A percentile compares a stretch with the other conserved stretches of the same genome.
These are phyloP conservation scores for Serendipita vermifera DNA, from an alignment of 768 basidiomycete species.

Conservation along the genomic window DNA sequence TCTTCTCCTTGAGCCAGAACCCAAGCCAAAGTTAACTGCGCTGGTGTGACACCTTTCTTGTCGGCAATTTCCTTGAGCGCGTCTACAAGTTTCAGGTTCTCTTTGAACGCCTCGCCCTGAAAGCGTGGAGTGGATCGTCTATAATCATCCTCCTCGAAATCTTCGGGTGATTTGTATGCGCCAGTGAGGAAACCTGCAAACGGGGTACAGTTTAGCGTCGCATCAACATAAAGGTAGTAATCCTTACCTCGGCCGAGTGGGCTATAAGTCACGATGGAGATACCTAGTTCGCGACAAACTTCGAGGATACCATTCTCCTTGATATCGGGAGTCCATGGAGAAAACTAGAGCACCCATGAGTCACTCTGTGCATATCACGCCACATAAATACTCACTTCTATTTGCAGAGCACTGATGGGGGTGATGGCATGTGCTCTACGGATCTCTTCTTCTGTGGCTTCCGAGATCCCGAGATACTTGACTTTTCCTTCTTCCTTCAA, in stretches of 20 bases:
- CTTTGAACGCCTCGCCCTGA: slow-evolving; percentile 26
- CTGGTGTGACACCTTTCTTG: slow-evolving; percentile 25
- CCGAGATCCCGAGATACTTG: slow-evolving; percentile 17
- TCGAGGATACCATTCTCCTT: slow-evolving; percentile 22
- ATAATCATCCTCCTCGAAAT: slow-evolving; percentile 25
- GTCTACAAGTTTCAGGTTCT: slow-evolving; percentile 30
- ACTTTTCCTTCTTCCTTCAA: slow-evolving; percentile 16
- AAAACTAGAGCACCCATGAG: slow-evolving; percentile 24
- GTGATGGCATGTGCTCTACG: slow-evolving; percentile 15
- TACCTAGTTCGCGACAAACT: slow-evolving; percentile 29
- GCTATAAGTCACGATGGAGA: slow-evolving; percentile 31
- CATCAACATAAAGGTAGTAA: no score
- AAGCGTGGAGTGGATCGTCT: slow-evolving; percentile 23
- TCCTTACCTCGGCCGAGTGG: slow-evolving; percentile 26
- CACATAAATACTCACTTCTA: no score
- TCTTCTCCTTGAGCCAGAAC: slow-evolving; percentile 21
- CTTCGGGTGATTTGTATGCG: neutral
- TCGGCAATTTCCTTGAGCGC: slow-evolving; percentile 25
- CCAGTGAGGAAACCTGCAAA: slow-evolving; percentile 20
- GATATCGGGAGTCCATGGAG: slow-evolving; percentile 22
- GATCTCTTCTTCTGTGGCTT: slow-evolving; percentile 14
- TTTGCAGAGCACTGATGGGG: no score
- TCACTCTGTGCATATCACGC: slow-evolving; percentile 20
- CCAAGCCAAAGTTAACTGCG: slow-evolving; percentile 28
- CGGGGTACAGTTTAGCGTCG: slow-evolving; percentile 17